Base-by-base conservation (phyloP, 441 rosid genomes). In the Croton laevigatus region DNA sequence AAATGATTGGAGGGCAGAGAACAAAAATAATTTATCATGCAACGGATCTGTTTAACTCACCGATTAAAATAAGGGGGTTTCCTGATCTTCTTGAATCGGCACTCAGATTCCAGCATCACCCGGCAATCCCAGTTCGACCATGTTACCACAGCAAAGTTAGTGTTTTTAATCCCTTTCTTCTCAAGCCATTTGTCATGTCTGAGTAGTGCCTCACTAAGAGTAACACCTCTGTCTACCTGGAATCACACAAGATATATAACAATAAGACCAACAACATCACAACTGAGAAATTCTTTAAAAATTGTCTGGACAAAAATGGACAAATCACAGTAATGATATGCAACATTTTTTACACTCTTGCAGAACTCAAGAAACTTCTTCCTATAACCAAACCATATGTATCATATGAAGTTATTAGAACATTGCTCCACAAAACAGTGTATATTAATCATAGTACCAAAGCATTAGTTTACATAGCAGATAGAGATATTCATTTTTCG, bases 41-140 rank as follows among this genome's bases (percentile, higher is more conserved):
- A 22, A 20, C 13, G 11, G 10, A 37, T 23, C 34, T 45, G n/a
- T 51, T 19, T 17, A 46, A 63, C 37, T 65, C 68, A 87, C 94
- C 88, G 77, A 82, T 87, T 87, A 62, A 87, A 89, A 62, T 89
- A 87, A 19, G 87, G 87, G 20, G 94, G 94, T 70, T 89, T 87
- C 64, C 91, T 74, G 65, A 89, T 86, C 71, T 81, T 86, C 81
- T 89, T 89, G 65, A 80, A 83, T 20, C 87, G 88, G 79, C 94
- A 87, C 80, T 89, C 91, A 36, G 90, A 87, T 76, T 89, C 94
- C 85, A 89, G 75, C 91, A 89, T 89, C 49, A 86, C 90, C 38
- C 86, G 79, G 62, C 90, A 87, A 77, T 89, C 91, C 91, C 94
- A 89, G 69, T 89, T 83, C 7, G 91, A 87, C 91, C 91, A 87